Evolutionary conservation across 2,329 filamentous ascomycete genomes (phyloP).

Genomic region (Chaetomium olivaceum): DNA sequence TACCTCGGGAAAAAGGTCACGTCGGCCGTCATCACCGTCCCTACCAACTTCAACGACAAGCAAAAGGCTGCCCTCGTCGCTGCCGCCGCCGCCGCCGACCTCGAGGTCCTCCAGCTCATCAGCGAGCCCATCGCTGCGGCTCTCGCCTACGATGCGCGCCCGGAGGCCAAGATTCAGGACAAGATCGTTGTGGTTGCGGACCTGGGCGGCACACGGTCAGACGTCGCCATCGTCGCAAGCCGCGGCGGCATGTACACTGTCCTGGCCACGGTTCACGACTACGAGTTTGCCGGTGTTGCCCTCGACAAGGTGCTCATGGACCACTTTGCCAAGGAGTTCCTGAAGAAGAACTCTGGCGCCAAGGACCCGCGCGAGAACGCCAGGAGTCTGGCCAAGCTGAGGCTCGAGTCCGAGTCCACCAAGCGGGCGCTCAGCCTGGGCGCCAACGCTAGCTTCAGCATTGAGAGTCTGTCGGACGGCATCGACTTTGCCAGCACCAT

Average conservation of each 20-base stretch:
- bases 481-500: slow-evolving; percentile 89
- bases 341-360: slow-evolving; percentile 81
- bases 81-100: slow-evolving; percentile 74
- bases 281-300: slow-evolving; percentile 82
- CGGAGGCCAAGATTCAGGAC: slow-evolving; percentile 72
- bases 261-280: slow-evolving; percentile 91
- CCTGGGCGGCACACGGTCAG: slow-evolving; percentile 87
- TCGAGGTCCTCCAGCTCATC: slow-evolving; percentile 92
- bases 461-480: slow-evolving; percentile 86
- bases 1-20: slow-evolving; percentile 92
- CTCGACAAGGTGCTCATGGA: slow-evolving; percentile 92
- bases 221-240: slow-evolving; percentile 86
- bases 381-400: slow-evolving; percentile 85
- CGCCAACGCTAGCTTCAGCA: slow-evolving; percentile 84
- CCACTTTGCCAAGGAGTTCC: slow-evolving; percentile 97
- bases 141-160: slow-evolving; percentile 86
- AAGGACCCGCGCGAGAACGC: slow-evolving; percentile 81
- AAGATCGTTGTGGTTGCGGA: slow-evolving; percentile 92
- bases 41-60: slow-evolving; percentile 86
- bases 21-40: slow-evolving; percentile 90
- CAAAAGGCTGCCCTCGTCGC: slow-evolving; percentile 80
- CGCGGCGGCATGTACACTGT: slow-evolving; percentile 96
- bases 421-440: slow-evolving; percentile 92
- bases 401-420: slow-evolving; percentile 83
- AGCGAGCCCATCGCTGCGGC: slow-evolving; percentile 86